These are phyloP conservation scores for Malus hybrid DNA, from an alignment of 331 rosid species.

Conservation along the genomic window DNA sequence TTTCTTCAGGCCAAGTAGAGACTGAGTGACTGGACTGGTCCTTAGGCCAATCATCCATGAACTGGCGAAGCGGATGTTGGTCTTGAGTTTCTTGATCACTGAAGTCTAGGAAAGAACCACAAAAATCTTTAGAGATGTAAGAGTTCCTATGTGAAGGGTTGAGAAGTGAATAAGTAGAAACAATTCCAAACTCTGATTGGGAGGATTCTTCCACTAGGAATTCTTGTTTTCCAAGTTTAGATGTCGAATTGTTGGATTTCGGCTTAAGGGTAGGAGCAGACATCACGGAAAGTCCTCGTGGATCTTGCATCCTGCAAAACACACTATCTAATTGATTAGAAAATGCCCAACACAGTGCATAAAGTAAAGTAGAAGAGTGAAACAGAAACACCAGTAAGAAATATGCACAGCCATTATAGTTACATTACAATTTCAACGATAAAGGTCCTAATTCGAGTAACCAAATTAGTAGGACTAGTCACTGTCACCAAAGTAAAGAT, in stretches of 20 bases:
- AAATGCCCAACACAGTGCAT: neutral
- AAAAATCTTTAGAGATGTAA: slow-evolving; percentile 27
- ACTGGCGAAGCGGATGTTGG: slow-evolving; percentile 31
- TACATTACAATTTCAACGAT: slow-evolving; percentile 6
- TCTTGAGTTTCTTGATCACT: slow-evolving; percentile 28
- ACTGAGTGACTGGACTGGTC: slow-evolving; percentile 24
- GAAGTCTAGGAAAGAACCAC: slow-evolving; percentile 32
- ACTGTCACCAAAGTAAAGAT: slow-evolving; percentile 25
- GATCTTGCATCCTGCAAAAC: slow-evolving; percentile 26
- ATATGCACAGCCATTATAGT: neutral
- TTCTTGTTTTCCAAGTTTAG: slow-evolving; percentile 7
- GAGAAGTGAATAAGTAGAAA: slow-evolving; percentile 39
- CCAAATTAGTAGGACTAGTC: slow-evolving; percentile 17
- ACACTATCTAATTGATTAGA: slow-evolving; percentile 18
- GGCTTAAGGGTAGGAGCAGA: slow-evolving; percentile 18
- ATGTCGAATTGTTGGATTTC: neutral
- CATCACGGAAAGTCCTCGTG: slow-evolving; percentile 13
- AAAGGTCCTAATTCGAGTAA: slow-evolving; percentile 13
- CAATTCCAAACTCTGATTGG: slow-evolving; percentile 33
- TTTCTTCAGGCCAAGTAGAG: slow-evolving; percentile 31
- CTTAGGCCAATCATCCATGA: slow-evolving; percentile 36
- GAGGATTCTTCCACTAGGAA: slow-evolving; percentile 14
- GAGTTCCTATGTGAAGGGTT: slow-evolving; percentile 39
- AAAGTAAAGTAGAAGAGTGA: neutral
- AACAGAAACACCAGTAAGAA: slow-evolving; percentile 1